Evolutionary conservation across 306 rosid genomes (phyloP), one percentile per base, ranked within the genome.

Genomic region (Trifolium repens): DNA sequence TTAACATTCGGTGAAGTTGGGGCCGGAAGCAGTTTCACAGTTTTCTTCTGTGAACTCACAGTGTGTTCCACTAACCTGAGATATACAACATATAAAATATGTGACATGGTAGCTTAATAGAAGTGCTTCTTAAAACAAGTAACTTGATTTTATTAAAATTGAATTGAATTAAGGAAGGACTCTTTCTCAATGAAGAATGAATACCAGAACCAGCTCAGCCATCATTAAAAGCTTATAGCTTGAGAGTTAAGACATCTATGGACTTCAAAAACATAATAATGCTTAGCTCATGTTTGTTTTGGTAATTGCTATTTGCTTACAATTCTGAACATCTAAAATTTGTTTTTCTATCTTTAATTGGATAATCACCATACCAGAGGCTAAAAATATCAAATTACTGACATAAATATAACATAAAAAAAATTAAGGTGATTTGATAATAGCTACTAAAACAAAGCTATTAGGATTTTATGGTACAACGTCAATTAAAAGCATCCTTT

Each of bases 61-160:
- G 80, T 59, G 55, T 77, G 83, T 73, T 75, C 83, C 80, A 77
- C 69, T 78, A 81, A 67, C 66, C 97, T 91, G 87, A 74, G 50
- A 76, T 69, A 59, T 55, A 69, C 40, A 72, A 5, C 64, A 65
- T 58, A 16, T 67, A 60, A 61, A 75, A 72, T 74, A 75, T 43
- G 74, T 63, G 11, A 65, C 60, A 69, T n/a, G 27, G 9, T 58
- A 72, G 67, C 19, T 76, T 80, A 40, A 84, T n/a, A 67, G 53
- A 73, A 80, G 57, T 50, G 27, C 54, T 72, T 74, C 62, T 70
- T 59, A 35, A 39, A 54, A 13, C 37, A 53, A 68, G 40, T 19
- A 42, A 32, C 71, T 53, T 64, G 34, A 30, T 77, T 76, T 14
- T 53, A 32, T 43, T 19, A 8, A 53, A 69, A 43, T 46, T 76